Evolutionary conservation across 1,284 basidiomycete species (phyloP).

Genomic region (Moniliophthora roreri): DNA sequence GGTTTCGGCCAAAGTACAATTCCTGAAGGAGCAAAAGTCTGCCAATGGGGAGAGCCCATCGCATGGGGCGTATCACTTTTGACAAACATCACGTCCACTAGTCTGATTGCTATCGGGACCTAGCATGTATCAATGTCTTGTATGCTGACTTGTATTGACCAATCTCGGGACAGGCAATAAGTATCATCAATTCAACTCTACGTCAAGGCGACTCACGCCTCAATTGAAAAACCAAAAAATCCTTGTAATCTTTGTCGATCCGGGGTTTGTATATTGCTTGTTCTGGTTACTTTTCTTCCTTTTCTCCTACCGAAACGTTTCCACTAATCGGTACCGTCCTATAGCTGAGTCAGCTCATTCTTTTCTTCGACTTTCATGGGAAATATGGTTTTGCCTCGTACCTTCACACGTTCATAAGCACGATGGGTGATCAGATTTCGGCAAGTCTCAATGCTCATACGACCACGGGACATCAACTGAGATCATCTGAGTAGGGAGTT

Average conservation of each 20-base stretch:
- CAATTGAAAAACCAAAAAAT: constrained; percentile 4
- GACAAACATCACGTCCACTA: constrained; percentile 8
- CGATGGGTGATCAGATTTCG: constrained; percentile 11
- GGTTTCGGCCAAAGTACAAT: neutral
- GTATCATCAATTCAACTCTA: too few relatives aligned
- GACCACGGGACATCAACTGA: neutral
- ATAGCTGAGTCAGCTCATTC: constrained; percentile 6
- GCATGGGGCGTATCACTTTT: constrained; percentile 10
- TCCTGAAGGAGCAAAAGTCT: constrained; percentile 6
- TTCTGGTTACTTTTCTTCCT: constrained; percentile 6
- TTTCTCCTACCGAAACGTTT: too few relatives aligned
- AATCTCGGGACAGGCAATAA: too few relatives aligned
- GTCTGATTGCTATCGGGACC: constrained; percentile 8
- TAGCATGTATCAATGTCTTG: constrained; percentile 3
- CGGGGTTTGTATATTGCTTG: constrained; percentile 12
- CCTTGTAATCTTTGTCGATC: constrained; percentile 7
- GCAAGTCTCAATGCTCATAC: neutral
- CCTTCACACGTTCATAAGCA: constrained; percentile 4
- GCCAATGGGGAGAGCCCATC: constrained; percentile 10
- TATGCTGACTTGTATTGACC: too few relatives aligned
- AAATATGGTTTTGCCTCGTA: neutral
- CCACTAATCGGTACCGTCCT: neutral
- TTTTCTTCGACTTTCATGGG: constrained; percentile 7
- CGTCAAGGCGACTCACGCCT: too few relatives aligned
- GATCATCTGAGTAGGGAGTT: neutral